Conservation (phyloP, 2,329 filamentous ascomycete genomes). For the Neopestalotiopsis sp. region DNA sequence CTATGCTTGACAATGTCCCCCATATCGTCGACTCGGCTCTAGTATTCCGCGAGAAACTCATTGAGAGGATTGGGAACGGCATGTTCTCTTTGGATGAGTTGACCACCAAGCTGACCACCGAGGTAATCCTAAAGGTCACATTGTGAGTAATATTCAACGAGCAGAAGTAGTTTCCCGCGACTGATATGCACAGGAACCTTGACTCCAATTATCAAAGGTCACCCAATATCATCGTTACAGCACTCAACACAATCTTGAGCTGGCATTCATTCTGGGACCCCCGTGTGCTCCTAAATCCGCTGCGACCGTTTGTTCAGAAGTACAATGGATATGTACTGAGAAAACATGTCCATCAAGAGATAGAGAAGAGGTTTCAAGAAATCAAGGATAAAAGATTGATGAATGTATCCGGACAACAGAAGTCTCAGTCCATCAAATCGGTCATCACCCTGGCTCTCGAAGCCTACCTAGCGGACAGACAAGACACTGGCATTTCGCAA, state of each 20-base stretch:
- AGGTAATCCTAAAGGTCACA: conserved; percentile 23
- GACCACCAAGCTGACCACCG: conserved; percentile 20
- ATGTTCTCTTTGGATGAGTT: conserved; percentile 21
- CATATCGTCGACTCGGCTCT: not conserved
- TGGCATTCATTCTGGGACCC: conserved; percentile 25
- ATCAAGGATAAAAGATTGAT: conserved; percentile 11
- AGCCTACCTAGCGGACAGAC: conserved; percentile 18
- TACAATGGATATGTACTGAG: conserved; percentile 21
- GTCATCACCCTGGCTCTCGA: conserved; percentile 22
- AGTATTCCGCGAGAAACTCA: conserved; percentile 20
- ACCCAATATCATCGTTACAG: not conserved
- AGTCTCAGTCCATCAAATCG: conserved; percentile 20
- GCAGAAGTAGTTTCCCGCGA: not conserved
- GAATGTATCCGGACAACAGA: not conserved
- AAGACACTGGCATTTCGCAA: not conserved
- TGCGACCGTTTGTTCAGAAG: conserved; percentile 21
- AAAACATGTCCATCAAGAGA: conserved; percentile 20
- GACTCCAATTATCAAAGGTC: not conserved
- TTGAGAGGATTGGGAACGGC: conserved; percentile 15
- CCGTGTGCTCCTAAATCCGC: conserved; percentile 20
- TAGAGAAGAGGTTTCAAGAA: conserved; percentile 21
- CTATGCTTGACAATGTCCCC: conserved; percentile 5
- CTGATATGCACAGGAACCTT: not conserved
- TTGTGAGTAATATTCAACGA: conserved; percentile 18
- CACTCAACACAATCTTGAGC: conserved; percentile 17